Evolutionary conservation across 1,284 basidiomycete species (phyloP).

Genomic region (Mycocalia duriaeana): DNA sequence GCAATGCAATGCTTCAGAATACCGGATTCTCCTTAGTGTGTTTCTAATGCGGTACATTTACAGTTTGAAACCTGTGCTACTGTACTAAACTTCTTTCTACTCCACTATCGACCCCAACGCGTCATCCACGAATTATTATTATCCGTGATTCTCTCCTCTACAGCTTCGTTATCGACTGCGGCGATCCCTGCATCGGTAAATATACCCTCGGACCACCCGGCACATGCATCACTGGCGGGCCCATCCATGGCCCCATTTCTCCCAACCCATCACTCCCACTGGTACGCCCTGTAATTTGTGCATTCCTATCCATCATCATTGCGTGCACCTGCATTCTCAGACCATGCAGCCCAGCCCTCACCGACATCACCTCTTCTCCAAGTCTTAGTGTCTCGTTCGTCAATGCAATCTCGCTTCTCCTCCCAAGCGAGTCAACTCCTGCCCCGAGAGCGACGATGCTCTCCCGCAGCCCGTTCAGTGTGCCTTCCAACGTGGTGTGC

Average conservation of each 20-base stretch:
- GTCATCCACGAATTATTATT: too few species aligned
- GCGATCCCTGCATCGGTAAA: conserved; percentile 4
- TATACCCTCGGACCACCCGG: not conserved
- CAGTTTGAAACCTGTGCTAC: too few species aligned
- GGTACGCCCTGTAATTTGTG: conserved; percentile 41
- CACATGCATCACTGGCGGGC: conserved; percentile 10
- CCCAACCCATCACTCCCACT: conserved; percentile 17
- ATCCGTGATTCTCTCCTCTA: conserved; percentile 10
- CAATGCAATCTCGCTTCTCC: conserved; percentile 60
- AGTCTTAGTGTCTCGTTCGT: conserved; percentile 70
- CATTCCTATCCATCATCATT: conserved; percentile 66
- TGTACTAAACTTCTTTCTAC: too few species aligned
- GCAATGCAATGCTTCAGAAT: too few species aligned
- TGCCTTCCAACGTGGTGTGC: conserved; percentile 53
- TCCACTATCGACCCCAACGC: too few species aligned
- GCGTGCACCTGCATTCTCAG: conserved; percentile 76
- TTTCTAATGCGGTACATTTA: too few species aligned
- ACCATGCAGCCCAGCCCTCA: conserved; percentile 72
- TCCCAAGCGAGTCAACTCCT: conserved; percentile 58
- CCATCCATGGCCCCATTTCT: conserved; percentile 15
- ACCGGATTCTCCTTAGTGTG: too few species aligned
- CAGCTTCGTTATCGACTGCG: conserved; percentile 28
- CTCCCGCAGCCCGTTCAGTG: conserved; percentile 54
- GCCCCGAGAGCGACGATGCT: conserved; percentile 55
- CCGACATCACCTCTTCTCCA: conserved; percentile 70